Evolutionary conservation across 1,284 basidiomycete genomes (phyloP).

Genomic region (Ceratorhiza oryzae-sativae): DNA sequence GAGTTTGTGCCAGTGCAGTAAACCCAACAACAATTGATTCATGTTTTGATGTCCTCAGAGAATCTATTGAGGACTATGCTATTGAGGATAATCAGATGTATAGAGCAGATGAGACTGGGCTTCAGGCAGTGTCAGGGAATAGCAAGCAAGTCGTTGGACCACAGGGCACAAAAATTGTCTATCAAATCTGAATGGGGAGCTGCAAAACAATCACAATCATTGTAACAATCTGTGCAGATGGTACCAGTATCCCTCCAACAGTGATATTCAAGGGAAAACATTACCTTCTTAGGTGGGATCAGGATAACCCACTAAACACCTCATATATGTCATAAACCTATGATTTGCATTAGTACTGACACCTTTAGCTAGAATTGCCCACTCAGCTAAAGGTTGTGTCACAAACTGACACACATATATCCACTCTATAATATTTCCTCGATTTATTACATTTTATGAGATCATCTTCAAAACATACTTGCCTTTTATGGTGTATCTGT

Average conservation of each 20-base stretch:
- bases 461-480: too few relatives aligned
- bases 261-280: slow-evolving; percentile 53
- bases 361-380: too few relatives aligned
- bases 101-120: slow-evolving; percentile 53
- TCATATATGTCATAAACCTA: slow-evolving; percentile 35
- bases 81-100: slow-evolving; percentile 49
- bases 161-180: too few relatives aligned
- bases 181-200: slow-evolving; percentile 47
- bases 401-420: too few relatives aligned
- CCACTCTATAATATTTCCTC: too few relatives aligned
- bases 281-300: slow-evolving; percentile 48
- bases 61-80: slow-evolving; percentile 42
- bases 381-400: too few relatives aligned
- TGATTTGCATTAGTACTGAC: too few relatives aligned
- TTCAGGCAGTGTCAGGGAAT: slow-evolving; percentile 46
- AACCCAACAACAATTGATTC: slow-evolving; percentile 46
- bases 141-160: slow-evolving; percentile 52
- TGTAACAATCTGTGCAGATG: slow-evolving; percentile 52
- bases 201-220: slow-evolving; percentile 52
- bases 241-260: slow-evolving; percentile 47
- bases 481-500: too few relatives aligned
- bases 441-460: too few relatives aligned
- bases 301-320: slow-evolving; percentile 38
- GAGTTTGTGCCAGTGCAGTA: too few relatives aligned
- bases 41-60: slow-evolving; percentile 47